Conservation (phyloP, 2,329 filamentous ascomycete species). For the Lasiodiplodia citricola region DNA sequence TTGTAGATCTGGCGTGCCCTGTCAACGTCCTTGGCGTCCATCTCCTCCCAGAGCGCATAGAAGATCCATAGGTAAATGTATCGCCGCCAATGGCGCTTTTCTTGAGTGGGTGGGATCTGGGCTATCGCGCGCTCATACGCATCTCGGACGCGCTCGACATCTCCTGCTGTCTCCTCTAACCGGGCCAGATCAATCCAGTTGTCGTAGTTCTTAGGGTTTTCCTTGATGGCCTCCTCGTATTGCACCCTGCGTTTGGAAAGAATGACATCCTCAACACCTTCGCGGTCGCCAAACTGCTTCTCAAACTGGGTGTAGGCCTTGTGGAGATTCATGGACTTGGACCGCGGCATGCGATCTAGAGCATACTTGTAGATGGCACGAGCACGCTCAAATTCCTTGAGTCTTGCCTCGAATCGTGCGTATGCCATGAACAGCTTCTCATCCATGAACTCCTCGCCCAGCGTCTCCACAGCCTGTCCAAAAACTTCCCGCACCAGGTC, state of each 20-base stretch:
- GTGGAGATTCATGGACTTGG: conserved; percentile 82
- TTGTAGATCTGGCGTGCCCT: conserved; percentile 89
- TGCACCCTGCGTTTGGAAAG: conserved; percentile 90
- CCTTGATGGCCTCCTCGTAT: conserved; percentile 92
- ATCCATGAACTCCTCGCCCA: conserved; percentile 95
- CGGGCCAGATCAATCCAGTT: conserved; percentile 95
- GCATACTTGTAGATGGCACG: conserved; percentile 97
- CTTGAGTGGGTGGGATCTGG: conserved; percentile 90
- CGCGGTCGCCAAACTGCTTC: conserved; percentile 93
- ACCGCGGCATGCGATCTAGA: conserved; percentile 86
- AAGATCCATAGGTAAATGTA: conserved; percentile 99
- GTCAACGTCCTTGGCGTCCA: conserved; percentile 76
- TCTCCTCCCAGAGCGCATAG: conserved; percentile 94
- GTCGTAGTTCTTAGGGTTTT: conserved; percentile 96
- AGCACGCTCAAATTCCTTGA: conserved; percentile 94
- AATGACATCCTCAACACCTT: conserved; percentile 94
- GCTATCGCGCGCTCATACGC: conserved; percentile 96
- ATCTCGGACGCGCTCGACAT: conserved; percentile 83
- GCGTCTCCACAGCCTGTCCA: conserved; percentile 81
- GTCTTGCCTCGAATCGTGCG: conserved; percentile 89
- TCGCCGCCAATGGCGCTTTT: conserved; percentile 95
- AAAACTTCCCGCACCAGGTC: conserved; percentile 93
- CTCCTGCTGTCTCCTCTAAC: conserved; percentile 83
- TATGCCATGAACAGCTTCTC: conserved; percentile 96
- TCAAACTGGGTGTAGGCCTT: conserved; percentile 97